Evolutionary conservation across 306 rosid species (phyloP).

Genomic region (Fragaria vesca): DNA sequence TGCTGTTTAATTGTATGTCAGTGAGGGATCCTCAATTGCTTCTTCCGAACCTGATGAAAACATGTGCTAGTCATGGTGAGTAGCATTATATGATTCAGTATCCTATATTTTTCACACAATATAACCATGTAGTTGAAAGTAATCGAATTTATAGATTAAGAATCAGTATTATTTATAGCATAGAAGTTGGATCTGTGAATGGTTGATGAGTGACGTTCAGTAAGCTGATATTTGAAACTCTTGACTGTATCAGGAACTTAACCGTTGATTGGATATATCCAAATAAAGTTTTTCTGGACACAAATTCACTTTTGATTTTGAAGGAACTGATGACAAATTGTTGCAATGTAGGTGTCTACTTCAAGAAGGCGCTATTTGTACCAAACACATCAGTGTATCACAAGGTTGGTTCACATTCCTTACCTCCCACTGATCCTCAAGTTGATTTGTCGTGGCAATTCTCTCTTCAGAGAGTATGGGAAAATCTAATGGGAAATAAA

Average conservation of each 20-base stretch:
- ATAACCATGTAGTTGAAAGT: background rate
- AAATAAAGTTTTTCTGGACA: background rate
- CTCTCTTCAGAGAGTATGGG: slow-evolving; percentile 75
- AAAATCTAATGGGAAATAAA: slow-evolving; percentile 60
- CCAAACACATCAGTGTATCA: slow-evolving; percentile 72
- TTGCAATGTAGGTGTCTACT: slow-evolving; percentile 59
- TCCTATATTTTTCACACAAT: slow-evolving; percentile 12
- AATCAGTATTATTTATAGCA: background rate
- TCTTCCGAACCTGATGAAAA: slow-evolving; percentile 75
- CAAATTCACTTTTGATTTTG: slow-evolving; percentile 5
- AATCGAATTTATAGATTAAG: background rate
- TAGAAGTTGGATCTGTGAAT: background rate
- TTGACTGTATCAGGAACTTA: background rate
- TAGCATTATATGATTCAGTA: slow-evolving; percentile 13
- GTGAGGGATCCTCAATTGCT: slow-evolving; percentile 87
- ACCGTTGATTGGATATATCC: background rate
- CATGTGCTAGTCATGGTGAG: slow-evolving; percentile 85
- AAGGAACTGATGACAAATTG: slow-evolving; percentile 13
- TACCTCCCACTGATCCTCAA: slow-evolving; percentile 44
- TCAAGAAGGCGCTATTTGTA: slow-evolving; percentile 86
- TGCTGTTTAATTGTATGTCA: slow-evolving; percentile 93
- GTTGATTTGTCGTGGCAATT: slow-evolving; percentile 93
- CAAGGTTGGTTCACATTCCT: slow-evolving; percentile 77
- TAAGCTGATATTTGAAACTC: slow-evolving; percentile 13
- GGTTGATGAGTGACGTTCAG: background rate